Percentiles rank a stretch among this genome's conserved stretches.
phyloP scores from a whole-genome alignment of 2,329 filamentous ascomycete genomes.

The Neonectria hederae region DNA sequence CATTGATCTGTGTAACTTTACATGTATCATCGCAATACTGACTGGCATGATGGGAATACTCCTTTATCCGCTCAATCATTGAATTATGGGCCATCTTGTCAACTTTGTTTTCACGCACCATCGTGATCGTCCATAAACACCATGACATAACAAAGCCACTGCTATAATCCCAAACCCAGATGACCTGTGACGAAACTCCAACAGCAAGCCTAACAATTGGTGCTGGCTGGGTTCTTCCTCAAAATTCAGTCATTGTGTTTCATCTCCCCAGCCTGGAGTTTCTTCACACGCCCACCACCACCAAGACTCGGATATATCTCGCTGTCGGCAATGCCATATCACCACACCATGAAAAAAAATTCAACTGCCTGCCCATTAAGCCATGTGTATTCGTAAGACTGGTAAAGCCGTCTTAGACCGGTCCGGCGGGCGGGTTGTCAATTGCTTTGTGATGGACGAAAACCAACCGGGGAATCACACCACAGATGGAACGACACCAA shows the following conservation, averaged over 20 bases:
- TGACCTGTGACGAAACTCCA: not conserved
- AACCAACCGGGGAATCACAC: conserved; percentile 22
- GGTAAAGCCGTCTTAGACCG: not conserved
- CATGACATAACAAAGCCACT: not conserved
- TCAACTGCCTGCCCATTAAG: not conserved
- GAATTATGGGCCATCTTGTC: not conserved
- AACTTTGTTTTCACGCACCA: not conserved
- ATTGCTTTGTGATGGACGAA: conserved; percentile 16
- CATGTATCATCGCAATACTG: accelerated
- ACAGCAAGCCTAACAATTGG: not conserved
- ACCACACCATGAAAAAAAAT: not conserved
- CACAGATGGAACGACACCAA: conserved; percentile 25
- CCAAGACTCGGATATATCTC: not conserved
- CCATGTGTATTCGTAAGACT: not conserved
- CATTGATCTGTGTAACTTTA: not conserved
- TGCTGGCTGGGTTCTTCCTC: not conserved
- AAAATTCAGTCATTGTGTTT: too few species aligned
- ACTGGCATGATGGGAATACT: not conserved
- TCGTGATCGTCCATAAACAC: not conserved
- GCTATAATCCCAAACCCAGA: not conserved
- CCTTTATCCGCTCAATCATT: not conserved
- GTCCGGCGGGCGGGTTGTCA: conserved; percentile 3
- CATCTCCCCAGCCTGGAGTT: not conserved
- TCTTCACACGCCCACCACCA: not conserved
- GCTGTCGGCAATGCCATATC: not conserved